phyloP scores from a whole-genome alignment of 345 rosid genomes.

The Bretschneidera sinensis region DNA sequence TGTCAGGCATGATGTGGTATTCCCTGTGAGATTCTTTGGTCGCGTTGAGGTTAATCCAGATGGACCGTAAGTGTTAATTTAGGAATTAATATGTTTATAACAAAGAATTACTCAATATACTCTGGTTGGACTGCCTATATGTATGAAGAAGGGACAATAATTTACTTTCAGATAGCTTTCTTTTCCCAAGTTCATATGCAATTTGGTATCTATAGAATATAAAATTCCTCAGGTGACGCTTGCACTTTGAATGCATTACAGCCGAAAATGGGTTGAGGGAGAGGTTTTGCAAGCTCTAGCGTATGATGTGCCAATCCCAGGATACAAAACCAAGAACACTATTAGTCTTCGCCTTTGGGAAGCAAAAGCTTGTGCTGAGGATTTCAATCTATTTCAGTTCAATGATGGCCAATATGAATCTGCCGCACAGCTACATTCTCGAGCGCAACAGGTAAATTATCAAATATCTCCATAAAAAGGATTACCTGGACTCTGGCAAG shows the following conservation, averaged over 20 bases:
- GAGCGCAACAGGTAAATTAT: conserved; percentile 64
- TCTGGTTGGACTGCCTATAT: background rate
- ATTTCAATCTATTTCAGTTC: conserved; percentile 78
- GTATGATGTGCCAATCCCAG: conserved; percentile 94
- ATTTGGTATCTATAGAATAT: conserved; percentile 5
- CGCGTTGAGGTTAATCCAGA: conserved; percentile 59
- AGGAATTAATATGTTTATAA: background rate
- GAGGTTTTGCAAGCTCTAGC: conserved; percentile 88
- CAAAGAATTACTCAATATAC: background rate
- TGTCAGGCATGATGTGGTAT: conserved; percentile 86
- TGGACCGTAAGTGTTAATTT: conserved; percentile 68
- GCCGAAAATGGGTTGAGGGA: conserved; percentile 87
- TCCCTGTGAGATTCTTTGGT: conserved; percentile 90
- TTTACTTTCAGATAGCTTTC: background rate
- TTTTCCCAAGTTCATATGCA: background rate
- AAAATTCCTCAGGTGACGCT: conserved; percentile 5
- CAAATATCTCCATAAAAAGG: background rate
- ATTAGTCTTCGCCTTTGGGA: conserved; percentile 99
- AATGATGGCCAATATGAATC: conserved; percentile 96
- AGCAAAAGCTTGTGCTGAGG: conserved; percentile 72
- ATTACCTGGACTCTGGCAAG: background rate
- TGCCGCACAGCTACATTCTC: conserved; percentile 80
- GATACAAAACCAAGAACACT: conserved; percentile 88
- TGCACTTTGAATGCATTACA: conserved; percentile 30
- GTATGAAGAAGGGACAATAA: background rate